Base-by-base conservation (phyloP, 2,329 filamentous ascomycete species). In the Colletotrichum tanaceti region DNA sequence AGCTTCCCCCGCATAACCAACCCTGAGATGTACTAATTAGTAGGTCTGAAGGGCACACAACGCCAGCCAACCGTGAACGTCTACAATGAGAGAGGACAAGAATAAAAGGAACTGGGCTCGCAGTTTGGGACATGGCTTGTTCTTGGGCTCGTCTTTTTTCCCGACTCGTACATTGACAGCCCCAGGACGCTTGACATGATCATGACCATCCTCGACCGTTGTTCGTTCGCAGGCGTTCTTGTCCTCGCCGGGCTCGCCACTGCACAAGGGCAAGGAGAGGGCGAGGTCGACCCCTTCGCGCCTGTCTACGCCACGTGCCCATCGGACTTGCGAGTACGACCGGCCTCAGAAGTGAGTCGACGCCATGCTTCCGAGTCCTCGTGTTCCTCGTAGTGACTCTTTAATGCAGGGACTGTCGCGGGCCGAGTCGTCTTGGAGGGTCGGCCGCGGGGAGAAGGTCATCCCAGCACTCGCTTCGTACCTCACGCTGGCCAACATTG, bases 391-490 rank as follows among this genome's bases (percentile, higher is more conserved):
- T 35, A 35, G 32, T 47, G 44, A 41, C n/a, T 59, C n/a, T 22
- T 9, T 7, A 7, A 6, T 2, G 1, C 4, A 76, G 72, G 75
- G 75, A 0, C 44, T 75, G 1, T 76, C 75, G 0, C 60, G 70
- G 10, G 50, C 65, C 14, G 74, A 77, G 22, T 58, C 58, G 2
- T 59, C 68, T 2, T 77, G 75, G 75, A 68, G 71, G 20, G 53
- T 63, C 5, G 58, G 57, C 1, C 70, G 75, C 2, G 70, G 67
- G 0, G 68, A 74, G 16, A 68, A 70, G 11, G 70, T 76, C 9
- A 72, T 76, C 0, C 66, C 70, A 1, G 67, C 70, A 0, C 54
- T 77, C 9, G 39, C 58, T 18, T 57, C 67, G 1, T 77, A 77
- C 46, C 62, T 77, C 1, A 70, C 68, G 1, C 38, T 71, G 1